These are phyloP conservation scores for Glutinoglossum americanum DNA, from an alignment of 495 filamentous ascomycete species.

Conservation along the genomic window DNA sequence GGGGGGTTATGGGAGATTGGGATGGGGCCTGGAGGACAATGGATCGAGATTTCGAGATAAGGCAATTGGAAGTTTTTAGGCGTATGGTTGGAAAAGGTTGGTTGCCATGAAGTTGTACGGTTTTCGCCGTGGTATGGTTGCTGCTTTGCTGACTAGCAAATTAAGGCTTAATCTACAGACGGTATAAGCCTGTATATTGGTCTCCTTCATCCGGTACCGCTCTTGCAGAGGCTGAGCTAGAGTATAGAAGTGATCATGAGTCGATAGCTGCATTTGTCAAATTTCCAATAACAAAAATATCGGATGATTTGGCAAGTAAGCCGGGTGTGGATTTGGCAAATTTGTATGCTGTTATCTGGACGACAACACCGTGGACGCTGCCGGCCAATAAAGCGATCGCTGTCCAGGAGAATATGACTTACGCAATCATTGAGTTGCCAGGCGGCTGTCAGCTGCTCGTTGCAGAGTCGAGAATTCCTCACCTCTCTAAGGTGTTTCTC, in stretches of 20 bases:
- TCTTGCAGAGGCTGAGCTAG: conserved; percentile 85
- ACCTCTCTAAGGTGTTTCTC: conserved; percentile 20
- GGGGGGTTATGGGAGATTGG: conserved; percentile 91
- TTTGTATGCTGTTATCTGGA: conserved; percentile 75
- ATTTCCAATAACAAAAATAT: conserved; percentile 44
- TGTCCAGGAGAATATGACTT: conserved; percentile 47
- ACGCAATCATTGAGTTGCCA: conserved; percentile 40
- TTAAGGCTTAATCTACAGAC: conserved; percentile 51
- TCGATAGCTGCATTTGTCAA: conserved; percentile 65
- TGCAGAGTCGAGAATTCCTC: conserved; percentile 40
- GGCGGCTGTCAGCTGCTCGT: conserved; percentile 36
- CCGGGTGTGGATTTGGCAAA: conserved; percentile 15
- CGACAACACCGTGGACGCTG: conserved; percentile 92
- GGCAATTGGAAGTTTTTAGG: conserved; percentile 66
- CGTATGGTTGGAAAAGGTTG: conserved; percentile 58
- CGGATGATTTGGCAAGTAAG: conserved; percentile 19
- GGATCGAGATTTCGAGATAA: conserved; percentile 69
- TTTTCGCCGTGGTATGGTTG: not conserved
- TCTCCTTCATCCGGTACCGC: conserved; percentile 78
- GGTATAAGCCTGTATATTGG: conserved; percentile 92
- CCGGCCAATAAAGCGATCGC: conserved; percentile 85
- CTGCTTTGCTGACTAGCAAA: conserved; percentile 2
- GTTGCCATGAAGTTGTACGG: conserved; percentile 2
- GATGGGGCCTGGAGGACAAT: conserved; percentile 79
- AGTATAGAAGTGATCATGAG: conserved; percentile 71